Evolutionary conservation across 805 yeast species (phyloP), one percentile per base, ranked within the genome.

Genomic region (Pichia kluyveri): DNA sequence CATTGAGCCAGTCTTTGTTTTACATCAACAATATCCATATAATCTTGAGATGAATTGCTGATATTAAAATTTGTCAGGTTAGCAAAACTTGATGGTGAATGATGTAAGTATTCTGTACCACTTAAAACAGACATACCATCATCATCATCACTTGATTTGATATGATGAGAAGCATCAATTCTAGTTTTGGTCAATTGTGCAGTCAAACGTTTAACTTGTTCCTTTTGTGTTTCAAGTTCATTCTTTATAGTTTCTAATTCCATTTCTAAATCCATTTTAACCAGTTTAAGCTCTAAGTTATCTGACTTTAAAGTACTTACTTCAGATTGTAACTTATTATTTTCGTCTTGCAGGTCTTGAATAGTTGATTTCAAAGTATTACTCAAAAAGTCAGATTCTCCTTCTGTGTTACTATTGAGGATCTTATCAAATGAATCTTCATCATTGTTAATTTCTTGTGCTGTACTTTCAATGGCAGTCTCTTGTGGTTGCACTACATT

Each of bases 1-100:
- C 95, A 90, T 54, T 78, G 79, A 60, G 73, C 70, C 54, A 90
- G 65, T 41, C 75, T 71, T 47, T 79, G 82, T 52, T 75, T 70
- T 53, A 78, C 72, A 56, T 79, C 80, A 12, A 74, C 73, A 8
- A 79, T 75, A 51, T 76, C 77, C 31, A 75, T 59, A 45, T 71
- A 70, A 40, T 64, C 59, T 19, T 45, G 47, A 39, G 65, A 60
- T 9, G 46, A 42, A 36, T 54, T 55, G 46, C 50, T 41, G 58
- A 60, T 51, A 47, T 54, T 46, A 59, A 60, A 54, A 49, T 50
- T 48, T 54, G 48, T 51, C 51, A 53, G 52, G 36, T 47, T 54
- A 48, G 54, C 60, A 55, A 57, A 56, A 42, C 55, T 57, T 27
- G 55, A 53, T 15, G 54, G 45, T 15, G 54, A 34, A 10, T 54